Conservation (phyloP, 2,329 filamentous ascomycete genomes). For the Trichoderma simmonsii region DNA sequence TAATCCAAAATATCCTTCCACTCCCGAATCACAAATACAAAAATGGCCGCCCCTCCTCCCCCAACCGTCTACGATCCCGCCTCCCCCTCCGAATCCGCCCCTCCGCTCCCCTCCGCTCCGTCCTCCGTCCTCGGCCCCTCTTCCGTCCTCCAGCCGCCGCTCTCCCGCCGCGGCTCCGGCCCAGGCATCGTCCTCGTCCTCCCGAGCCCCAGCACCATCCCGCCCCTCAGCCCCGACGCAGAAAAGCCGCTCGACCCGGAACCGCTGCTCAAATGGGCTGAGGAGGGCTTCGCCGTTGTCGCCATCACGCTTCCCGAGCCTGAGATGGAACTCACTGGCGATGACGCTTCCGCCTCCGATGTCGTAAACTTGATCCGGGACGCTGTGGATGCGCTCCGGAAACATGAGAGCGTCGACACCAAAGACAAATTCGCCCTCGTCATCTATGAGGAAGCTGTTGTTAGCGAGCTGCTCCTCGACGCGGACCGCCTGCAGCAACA, state of each 20-base stretch:
- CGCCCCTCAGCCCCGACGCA: not conserved
- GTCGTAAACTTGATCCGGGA: not conserved
- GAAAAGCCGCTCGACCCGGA: constrained; percentile 21
- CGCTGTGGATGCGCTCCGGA: not conserved
- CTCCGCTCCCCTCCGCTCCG: constrained; percentile 17
- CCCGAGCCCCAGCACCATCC: constrained; percentile 1
- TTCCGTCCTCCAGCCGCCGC: constrained; percentile 26
- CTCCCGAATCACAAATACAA: not conserved
- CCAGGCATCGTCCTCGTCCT: constrained; percentile 34
- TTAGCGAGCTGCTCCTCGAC: not conserved
- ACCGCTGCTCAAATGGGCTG: constrained; percentile 37
- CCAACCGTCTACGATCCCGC: constrained; percentile 12
- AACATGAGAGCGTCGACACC: constrained; percentile 24
- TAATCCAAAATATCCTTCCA: not conserved
- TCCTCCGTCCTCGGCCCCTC: not conserved
- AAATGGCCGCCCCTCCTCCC: not conserved
- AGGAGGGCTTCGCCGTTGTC: constrained; percentile 35
- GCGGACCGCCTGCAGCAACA: not conserved
- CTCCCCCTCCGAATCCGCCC: constrained; percentile 19
- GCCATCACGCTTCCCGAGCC: constrained; percentile 11
- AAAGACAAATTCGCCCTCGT: constrained; percentile 30
- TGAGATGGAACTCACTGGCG: not conserved
- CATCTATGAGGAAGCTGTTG: constrained; percentile 5
- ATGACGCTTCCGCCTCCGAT: not conserved
- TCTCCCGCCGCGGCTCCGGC: constrained; percentile 32